Evolutionary conservation across 2,329 filamentous ascomycete species (phyloP).

Genomic region (Aspergillus versicolor): DNA sequence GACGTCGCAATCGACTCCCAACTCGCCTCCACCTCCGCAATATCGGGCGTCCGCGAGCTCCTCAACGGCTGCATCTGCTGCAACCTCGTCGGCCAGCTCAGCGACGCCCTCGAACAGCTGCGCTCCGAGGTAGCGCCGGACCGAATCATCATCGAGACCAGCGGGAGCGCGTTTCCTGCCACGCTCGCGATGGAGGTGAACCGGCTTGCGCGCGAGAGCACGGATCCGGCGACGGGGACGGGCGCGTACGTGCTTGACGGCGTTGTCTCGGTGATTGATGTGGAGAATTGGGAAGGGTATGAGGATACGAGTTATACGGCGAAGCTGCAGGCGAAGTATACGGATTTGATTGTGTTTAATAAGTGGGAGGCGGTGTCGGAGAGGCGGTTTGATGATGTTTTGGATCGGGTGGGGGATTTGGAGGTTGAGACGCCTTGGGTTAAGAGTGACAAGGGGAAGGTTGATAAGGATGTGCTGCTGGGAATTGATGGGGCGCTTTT

Average conservation of each 20-base stretch:
- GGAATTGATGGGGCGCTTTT: conserved; percentile 79
- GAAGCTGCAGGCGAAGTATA: conserved; percentile 82
- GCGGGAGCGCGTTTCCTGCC: conserved; percentile 81
- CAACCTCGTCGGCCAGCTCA: conserved; percentile 91
- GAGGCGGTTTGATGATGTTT: conserved; percentile 70
- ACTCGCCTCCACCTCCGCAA: conserved; percentile 76
- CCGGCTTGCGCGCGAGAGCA: conserved; percentile 63
- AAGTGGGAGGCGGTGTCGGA: conserved; percentile 84
- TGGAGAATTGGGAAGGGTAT: conserved; percentile 93
- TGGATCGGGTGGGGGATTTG: conserved; percentile 77
- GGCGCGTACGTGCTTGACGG: conserved; percentile 76
- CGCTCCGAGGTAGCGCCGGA: conserved; percentile 63
- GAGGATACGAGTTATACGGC: conserved; percentile 89
- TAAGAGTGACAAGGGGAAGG: conserved; percentile 77
- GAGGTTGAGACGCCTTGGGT: conserved; percentile 80
- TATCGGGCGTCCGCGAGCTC: conserved; percentile 87
- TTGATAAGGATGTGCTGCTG: conserved; percentile 77
- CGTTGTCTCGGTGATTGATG: conserved; percentile 85
- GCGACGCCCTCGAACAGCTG: conserved; percentile 75
- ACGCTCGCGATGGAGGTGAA: conserved; percentile 91
- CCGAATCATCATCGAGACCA: conserved; percentile 91
- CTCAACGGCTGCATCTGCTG: conserved; percentile 99
- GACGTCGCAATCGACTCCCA: conserved; percentile 92
- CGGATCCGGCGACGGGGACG: neutral
- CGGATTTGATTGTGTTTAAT: conserved; percentile 86